Evolutionary conservation across 495 filamentous ascomycete genomes (phyloP).

Genomic region (Terfezia boudieri): DNA sequence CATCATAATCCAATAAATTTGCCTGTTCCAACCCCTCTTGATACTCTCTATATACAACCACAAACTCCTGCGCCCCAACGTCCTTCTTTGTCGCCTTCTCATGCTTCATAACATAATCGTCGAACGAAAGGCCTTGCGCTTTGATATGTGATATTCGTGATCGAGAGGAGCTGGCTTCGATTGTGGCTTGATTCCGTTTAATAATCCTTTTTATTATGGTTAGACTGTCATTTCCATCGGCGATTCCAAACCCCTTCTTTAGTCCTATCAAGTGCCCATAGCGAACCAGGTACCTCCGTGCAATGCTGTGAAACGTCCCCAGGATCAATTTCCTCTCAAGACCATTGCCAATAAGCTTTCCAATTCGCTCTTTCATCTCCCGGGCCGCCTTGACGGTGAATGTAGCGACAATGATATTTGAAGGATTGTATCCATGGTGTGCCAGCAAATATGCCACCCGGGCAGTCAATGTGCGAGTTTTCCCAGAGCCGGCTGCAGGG

Average conservation of each 20-base stretch:
- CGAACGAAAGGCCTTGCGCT: slow-evolving; percentile 32
- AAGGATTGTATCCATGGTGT: slow-evolving; percentile 43
- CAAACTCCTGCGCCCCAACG: slow-evolving; percentile 49
- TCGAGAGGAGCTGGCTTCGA: slow-evolving; percentile 47
- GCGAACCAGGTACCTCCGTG: slow-evolving; percentile 57
- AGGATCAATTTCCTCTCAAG: slow-evolving; percentile 59
- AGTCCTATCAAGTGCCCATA: slow-evolving; percentile 79
- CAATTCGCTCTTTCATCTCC: slow-evolving; percentile 84
- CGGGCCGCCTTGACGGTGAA: slow-evolving; percentile 94
- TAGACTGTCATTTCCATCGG: slow-evolving; percentile 60
- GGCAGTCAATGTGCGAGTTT: slow-evolving; percentile 90
- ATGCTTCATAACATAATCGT: slow-evolving; percentile 11
- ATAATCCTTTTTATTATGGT: slow-evolving; percentile 62
- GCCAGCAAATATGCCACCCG: slow-evolving; percentile 84
- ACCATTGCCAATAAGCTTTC: slow-evolving; percentile 52
- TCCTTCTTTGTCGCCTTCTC: slow-evolving; percentile 25
- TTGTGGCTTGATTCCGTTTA: slow-evolving; percentile 37
- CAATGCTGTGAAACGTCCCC: slow-evolving; percentile 92
- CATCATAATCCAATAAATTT: slow-evolving; percentile 87
- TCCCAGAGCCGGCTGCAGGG: slow-evolving; percentile 38
- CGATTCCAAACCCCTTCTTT: slow-evolving; percentile 71
- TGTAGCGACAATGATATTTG: slow-evolving; percentile 84
- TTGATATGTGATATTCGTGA: slow-evolving; percentile 72
- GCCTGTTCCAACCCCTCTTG: slow-evolving; percentile 47
- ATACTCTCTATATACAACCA: slow-evolving; percentile 56